Percentiles rank a stretch among this genome's conserved stretches.
Evolutionary conservation across 441 rosid genomes (phyloP).

Genomic region (Populus hybrid): DNA sequence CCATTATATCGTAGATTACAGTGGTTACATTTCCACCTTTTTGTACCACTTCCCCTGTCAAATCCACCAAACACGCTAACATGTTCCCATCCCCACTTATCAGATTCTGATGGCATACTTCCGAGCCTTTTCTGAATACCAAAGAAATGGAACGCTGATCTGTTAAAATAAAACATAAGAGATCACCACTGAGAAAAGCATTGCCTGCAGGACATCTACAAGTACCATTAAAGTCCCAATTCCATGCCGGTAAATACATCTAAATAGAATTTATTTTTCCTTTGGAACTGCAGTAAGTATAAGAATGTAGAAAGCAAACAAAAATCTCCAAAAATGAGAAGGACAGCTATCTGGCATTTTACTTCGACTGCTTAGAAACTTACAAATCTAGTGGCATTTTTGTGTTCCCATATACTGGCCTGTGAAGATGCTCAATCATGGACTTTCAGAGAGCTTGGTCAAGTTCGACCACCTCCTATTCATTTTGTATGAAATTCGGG

Average conservation of each 20-base stretch:
- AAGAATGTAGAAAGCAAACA: neutral
- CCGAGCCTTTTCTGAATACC: neutral
- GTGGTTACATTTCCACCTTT: slow-evolving; percentile 52
- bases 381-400: neutral
- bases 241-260: neutral
- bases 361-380: neutral
- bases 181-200: neutral
- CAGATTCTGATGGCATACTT: slow-evolving; percentile 37
- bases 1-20: slow-evolving; percentile 46
- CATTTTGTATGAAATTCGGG: neutral
- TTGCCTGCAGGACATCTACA: neutral
- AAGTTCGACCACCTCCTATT: neutral
- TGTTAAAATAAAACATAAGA: neutral
- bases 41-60: slow-evolving; percentile 51
- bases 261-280: too few species aligned
- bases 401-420: neutral
- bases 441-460: neutral
- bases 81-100: slow-evolving; percentile 58
- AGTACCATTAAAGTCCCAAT: neutral
- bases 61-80: slow-evolving; percentile 49
- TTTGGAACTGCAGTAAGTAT: neutral
- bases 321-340: neutral
- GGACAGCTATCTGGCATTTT: neutral
- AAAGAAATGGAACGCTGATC: neutral
- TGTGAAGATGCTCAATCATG: neutral